phyloP scores from a whole-genome alignment of 2,329 filamentous ascomycete genomes.

The Xylaria sp. region DNA sequence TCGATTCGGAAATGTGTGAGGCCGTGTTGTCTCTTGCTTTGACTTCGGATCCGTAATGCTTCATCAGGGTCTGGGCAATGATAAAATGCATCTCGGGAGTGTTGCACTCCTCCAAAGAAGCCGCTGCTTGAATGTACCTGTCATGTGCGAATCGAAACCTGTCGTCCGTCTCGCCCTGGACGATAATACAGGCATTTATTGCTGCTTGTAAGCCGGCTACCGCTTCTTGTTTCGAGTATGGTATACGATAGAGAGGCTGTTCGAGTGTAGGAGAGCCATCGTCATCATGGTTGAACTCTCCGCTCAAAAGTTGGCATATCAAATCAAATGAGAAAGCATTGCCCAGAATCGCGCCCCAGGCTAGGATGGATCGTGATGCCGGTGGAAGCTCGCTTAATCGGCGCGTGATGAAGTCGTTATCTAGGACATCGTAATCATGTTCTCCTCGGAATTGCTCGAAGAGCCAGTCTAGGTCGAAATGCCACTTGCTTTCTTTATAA shows the following conservation, averaged over 20 bases:
- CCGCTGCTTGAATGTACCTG: slow-evolving; percentile 77
- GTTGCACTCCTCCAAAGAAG: slow-evolving; percentile 69
- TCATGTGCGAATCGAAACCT: slow-evolving; percentile 88
- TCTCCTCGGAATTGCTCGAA: slow-evolving; percentile 84
- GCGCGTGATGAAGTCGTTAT: slow-evolving; percentile 79
- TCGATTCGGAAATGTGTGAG: slow-evolving; percentile 77
- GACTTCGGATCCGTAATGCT: slow-evolving; percentile 65
- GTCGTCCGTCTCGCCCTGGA: slow-evolving; percentile 82
- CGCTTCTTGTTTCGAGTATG: slow-evolving; percentile 67
- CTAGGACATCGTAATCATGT: slow-evolving; percentile 76
- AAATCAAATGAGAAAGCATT: slow-evolving; percentile 83
- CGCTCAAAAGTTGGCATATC: slow-evolving; percentile 74
- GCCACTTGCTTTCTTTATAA: slow-evolving; percentile 80
- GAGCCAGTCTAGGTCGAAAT: slow-evolving; percentile 81
- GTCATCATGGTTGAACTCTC: slow-evolving; percentile 67
- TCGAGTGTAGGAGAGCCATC: slow-evolving; percentile 41
- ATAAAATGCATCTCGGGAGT: slow-evolving; percentile 85
- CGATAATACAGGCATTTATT: slow-evolving; percentile 77
- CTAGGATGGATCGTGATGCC: slow-evolving; percentile 75
- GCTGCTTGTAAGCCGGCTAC: slow-evolving; percentile 81
- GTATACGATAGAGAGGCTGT: slow-evolving; percentile 43
- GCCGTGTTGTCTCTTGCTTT: slow-evolving; percentile 72
- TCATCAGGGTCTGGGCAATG: slow-evolving; percentile 79
- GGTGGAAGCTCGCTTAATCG: slow-evolving; percentile 75
- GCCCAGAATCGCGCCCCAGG: slow-evolving; percentile 85